Evolutionary conservation across 2,329 filamentous ascomycete species (phyloP), one percentile per base, ranked within the genome.

Genomic region (Cladobotryum mycophilum): DNA sequence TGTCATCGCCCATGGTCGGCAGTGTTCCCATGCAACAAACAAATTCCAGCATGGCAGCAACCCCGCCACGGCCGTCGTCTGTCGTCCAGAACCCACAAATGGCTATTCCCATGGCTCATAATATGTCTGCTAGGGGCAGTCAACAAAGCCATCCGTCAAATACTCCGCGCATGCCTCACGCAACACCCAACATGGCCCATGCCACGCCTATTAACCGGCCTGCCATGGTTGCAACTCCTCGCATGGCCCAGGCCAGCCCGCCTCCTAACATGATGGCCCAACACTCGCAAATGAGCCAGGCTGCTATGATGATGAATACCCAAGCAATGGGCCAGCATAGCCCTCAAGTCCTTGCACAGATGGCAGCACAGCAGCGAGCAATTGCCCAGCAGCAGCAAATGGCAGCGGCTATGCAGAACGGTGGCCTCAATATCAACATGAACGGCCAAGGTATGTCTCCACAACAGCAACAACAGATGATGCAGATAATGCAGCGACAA

Each of bases 21-120:
- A 76, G 76, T 35, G 78, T 79, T 22, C 70, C 80, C 0, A 86
- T 86, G 82, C 80, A 84, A 55, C 75, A 77, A 35, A 82, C 81
- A 25, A 81, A 78, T 45, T 86, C 85, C 1, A 84, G 77, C 58
- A 84, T 87, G 75, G 83, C 82, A 17, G 81, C 75, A 47, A 88
- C 84, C 60, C 85, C 85, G 22, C 73, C 82, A 15, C 75, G 85
- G 41, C 83, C 85, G 14, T 71, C 83, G 1, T 88, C 85, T 14
- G 82, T 83, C 5, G 80, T 82, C 3, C 82, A 84, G 54, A 79
- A 76, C 47, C 76, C 68, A 2, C 72, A 76, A 0, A 82, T 83
- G 74, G 72, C 75, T 6, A 80, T 74, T 0, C 77, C 81, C 4
- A 82, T 83, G 76, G 69, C 80, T 0, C 76, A 80, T 58, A 78